phyloP scores from a whole-genome alignment of 2,329 filamentous ascomycete species.

The Scedosporium aurantiacum region DNA sequence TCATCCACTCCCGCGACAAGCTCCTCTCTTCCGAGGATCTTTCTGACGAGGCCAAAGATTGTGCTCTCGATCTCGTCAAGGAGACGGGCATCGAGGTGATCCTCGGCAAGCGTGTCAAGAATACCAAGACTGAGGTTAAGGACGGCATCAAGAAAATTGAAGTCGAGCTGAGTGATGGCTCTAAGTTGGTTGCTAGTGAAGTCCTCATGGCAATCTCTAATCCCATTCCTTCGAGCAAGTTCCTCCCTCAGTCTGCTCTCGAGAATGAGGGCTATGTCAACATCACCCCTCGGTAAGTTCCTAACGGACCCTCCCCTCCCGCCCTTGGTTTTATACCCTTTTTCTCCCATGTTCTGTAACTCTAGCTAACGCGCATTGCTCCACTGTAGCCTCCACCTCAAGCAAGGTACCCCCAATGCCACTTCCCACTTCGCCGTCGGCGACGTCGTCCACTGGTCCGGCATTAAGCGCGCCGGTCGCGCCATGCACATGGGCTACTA shows the following conservation, averaged over 20 bases:
- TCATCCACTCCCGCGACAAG: slow-evolving; percentile 61
- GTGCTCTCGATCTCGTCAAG: slow-evolving; percentile 43
- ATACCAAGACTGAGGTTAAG: slow-evolving; percentile 31
- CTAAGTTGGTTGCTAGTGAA: slow-evolving; percentile 47
- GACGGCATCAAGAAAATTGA: slow-evolving; percentile 31
- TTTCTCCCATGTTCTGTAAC: background rate
- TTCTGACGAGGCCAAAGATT: slow-evolving; percentile 57
- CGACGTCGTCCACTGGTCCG: slow-evolving; percentile 60
- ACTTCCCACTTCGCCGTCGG: slow-evolving; percentile 56
- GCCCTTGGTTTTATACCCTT: background rate
- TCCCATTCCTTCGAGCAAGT: slow-evolving; percentile 49
- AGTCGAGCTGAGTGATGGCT: slow-evolving; percentile 49
- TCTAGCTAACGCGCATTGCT: background rate
- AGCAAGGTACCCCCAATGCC: slow-evolving; percentile 41
- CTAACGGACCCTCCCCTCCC: background rate
- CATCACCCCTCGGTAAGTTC: slow-evolving; percentile 41
- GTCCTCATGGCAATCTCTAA: slow-evolving; percentile 61
- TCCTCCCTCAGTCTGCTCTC: slow-evolving; percentile 47
- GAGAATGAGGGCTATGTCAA: slow-evolving; percentile 55
- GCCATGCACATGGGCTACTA: slow-evolving; percentile 65
- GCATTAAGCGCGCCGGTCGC: slow-evolving; percentile 68
- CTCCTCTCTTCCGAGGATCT: slow-evolving; percentile 65
- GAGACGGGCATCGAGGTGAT: slow-evolving; percentile 56
- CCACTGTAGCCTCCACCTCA: slow-evolving; percentile 40
- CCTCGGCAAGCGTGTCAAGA: slow-evolving; percentile 43